Evolutionary conservation across 2,329 filamentous ascomycete genomes (phyloP).

Genomic region (Berkeleyomyces rouxiae): DNA sequence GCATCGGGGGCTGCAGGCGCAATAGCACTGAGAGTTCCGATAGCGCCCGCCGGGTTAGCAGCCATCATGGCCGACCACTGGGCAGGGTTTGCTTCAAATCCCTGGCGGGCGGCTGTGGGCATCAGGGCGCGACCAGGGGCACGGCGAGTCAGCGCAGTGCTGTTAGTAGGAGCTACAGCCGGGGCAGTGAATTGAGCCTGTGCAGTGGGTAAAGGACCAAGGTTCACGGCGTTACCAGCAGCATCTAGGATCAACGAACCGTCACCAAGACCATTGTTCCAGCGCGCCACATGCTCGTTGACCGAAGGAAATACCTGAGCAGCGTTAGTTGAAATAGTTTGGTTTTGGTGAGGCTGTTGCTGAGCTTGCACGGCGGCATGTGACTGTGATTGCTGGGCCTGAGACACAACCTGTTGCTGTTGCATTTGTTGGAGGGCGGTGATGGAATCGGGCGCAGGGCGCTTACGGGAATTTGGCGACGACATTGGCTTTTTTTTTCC

Average conservation of each 20-base stretch:
- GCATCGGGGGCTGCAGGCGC: neutral
- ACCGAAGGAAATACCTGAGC: neutral
- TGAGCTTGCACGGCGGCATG: neutral
- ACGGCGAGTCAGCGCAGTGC: conserved; percentile 35
- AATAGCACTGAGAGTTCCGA: conserved; percentile 6
- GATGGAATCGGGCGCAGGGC: conserved; percentile 9
- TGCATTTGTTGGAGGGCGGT: conserved; percentile 12
- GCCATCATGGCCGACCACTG: conserved; percentile 13
- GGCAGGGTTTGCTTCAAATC: conserved; percentile 24
- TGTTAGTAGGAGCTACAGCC: conserved; percentile 21
- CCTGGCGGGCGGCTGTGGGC: conserved; percentile 24
- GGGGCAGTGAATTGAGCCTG: conserved; percentile 8
- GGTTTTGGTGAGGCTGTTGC: neutral
- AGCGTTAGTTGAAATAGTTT: neutral
- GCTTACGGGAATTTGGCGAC: conserved; percentile 12
- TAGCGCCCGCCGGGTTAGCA: conserved; percentile 8
- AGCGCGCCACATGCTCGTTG: conserved; percentile 8
- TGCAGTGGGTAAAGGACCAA: neutral
- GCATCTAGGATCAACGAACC: conserved; percentile 6
- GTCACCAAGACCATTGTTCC: conserved; percentile 1
- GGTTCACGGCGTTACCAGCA: conserved; percentile 2
- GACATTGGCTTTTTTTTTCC: conserved; percentile 5
- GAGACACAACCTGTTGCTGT: conserved; percentile 12
- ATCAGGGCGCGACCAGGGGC: conserved; percentile 35
- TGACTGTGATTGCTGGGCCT: neutral